These are phyloP conservation scores for Macrocybe gigantea DNA, from an alignment of 768 basidiomycete genomes.

Conservation along the genomic window DNA sequence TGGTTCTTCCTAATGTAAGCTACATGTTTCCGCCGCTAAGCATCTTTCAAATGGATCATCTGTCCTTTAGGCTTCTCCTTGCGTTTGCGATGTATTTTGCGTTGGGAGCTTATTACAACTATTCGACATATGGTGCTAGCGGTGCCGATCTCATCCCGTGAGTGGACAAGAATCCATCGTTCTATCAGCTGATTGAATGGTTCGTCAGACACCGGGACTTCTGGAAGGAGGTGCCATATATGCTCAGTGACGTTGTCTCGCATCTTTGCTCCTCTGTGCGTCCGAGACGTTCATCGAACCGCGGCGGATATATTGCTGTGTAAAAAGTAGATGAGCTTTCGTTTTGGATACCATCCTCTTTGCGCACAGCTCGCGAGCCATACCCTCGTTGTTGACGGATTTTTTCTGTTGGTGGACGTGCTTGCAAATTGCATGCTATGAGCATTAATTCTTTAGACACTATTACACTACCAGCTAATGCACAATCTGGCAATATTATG, in stretches of 20 bases:
- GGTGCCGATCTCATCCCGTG: constrained; percentile 83
- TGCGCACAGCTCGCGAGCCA: no score
- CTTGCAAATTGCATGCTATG: no score
- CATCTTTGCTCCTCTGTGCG: constrained; percentile 73
- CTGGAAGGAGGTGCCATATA: constrained; percentile 86
- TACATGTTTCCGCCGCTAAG: background rate
- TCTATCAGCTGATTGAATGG: constrained; percentile 6
- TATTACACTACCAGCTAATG: no score
- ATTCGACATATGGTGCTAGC: constrained; percentile 79
- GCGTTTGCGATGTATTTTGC: constrained; percentile 66
- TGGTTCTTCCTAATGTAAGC: constrained; percentile 86
- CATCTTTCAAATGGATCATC: background rate
- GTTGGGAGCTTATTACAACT: constrained; percentile 84
- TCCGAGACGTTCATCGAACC: constrained; percentile 54
- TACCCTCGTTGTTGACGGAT: no score
- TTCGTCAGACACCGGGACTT: constrained; percentile 74
- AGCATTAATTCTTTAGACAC: no score
- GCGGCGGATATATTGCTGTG: constrained; percentile 68
- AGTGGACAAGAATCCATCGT: constrained; percentile 22
- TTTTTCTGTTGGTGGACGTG: no score
- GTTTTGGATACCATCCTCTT: background rate
- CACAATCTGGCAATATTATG: no score
- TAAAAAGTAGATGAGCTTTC: constrained; percentile 21
- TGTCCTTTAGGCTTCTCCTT: constrained; percentile 48
- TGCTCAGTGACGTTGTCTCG: constrained; percentile 71